Base-by-base conservation (phyloP, 2,329 filamentous ascomycete species). In the Phaeosphaeria sp. region DNA sequence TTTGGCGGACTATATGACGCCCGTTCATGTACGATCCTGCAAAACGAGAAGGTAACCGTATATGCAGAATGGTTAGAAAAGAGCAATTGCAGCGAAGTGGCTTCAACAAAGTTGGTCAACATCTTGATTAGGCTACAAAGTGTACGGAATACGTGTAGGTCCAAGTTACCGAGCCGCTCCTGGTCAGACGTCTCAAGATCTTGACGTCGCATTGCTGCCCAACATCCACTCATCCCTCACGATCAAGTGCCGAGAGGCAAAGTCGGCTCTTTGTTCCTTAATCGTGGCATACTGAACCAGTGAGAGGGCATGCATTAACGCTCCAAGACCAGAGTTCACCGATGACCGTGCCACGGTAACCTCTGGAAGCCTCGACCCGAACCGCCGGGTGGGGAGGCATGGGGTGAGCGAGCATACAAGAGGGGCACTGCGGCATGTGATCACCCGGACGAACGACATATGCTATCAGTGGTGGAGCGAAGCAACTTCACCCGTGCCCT, bases 281-380 rank as follows among this genome's bases (percentile, higher is more conserved):
- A 21, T 11, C 13, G 25, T 36, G 21, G 30, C 51, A 15, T 18
- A 22, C 13, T 42, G 21, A 20, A 33, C 47, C 47, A 56, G 30
- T 56, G 18, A 51, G 41, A 51, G 30, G 18, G 10, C 3, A 18
- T 30, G 44, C 36, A 9, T 15, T 23, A n/a, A 39, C 36, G n/a
- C 36, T 39, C 36, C 36, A 33, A 48, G 42, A 47, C n/a, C 51
- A 15, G 33, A 23, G 48, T 50, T 64, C 52, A 60, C 62, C 63
- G 63, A 55, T 69, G 51, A 62, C 61, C 51, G 59, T 55, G 64
- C 65, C 62, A 58, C 60, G 61, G 20, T 22, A 22, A 41, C 55
- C 50, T 58, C 49, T n/a, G n/a, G n/a, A n/a, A 27, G 44, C 55
- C 50, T 58, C 49, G 52, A 63, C 43, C 56, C 60, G 47, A 20